Evolutionary conservation across 208 protist genomes (phyloP), one percentile per base, ranked within the genome.

Genomic region (Endotrypanum monterogeii): DNA sequence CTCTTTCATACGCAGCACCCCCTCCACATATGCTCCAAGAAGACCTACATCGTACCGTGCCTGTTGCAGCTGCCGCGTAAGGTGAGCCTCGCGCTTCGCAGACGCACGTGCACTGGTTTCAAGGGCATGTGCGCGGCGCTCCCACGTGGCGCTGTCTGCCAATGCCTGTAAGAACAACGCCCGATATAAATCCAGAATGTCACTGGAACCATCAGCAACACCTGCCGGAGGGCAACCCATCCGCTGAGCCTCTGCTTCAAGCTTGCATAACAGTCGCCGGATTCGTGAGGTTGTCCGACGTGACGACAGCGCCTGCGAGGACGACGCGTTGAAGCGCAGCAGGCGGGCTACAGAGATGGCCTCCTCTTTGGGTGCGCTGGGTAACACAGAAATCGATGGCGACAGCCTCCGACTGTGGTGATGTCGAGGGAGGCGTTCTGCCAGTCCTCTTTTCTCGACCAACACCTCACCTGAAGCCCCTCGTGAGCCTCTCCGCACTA

Each of bases 101-200:
- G 65, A 56, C 0, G 60, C 68, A 12, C 57, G 35, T 48, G 57
- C 74, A 37, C n/a, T 23, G 3, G 48, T 44, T 35, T 66, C 68
- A 20, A 79, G 68, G 25, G 14, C 18, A 2, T 32, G 61, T 20
- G 68, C 61, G 2, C 32, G 74, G 20, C 68, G 67, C 61, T 79
- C 74, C 74, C 74, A 79, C 39, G 68, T 68, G 8, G 68, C 67
- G 25, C 68, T 14, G 52, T 79, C 74, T 14, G 63, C 58, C 41
- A 79, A 55, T 0, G 74, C 74, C 20, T 79, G 74, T 5, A 79
- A 68, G 41, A 79, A 74, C 32, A 79, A 61, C 18, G 56, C 50
- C 16, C 63, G 67, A 44, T 79, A 79, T 30, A 79, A 20, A 61
- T 52, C 52, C 28, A 48, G 44, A 14, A 5, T 50, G n/a, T 37